Percentiles rank a stretch among this genome's conserved stretches.
phyloP scores from a whole-genome alignment of 2,329 filamentous ascomycete genomes.

The Penicillium sp. region DNA sequence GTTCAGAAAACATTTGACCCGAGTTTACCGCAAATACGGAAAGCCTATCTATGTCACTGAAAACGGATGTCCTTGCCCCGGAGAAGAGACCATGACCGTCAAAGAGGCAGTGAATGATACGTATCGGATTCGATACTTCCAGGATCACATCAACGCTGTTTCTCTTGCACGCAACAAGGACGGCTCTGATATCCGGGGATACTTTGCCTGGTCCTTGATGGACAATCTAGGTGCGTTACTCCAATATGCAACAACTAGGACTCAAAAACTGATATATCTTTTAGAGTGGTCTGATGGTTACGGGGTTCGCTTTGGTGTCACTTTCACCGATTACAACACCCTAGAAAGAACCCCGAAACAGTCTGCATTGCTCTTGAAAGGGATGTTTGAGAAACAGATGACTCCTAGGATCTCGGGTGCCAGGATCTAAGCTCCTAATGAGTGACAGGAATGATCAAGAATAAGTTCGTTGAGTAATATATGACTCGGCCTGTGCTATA shows the following conservation, averaged over 20 bases:
- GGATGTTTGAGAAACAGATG: conserved; percentile 27
- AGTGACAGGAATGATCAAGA: not conserved
- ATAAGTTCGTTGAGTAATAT: not conserved
- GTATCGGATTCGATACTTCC: conserved; percentile 48
- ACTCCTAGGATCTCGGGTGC: not conserved
- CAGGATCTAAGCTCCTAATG: not conserved
- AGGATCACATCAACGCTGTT: conserved; percentile 48
- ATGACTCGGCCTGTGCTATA: not conserved
- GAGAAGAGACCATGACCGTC: conserved; percentile 41
- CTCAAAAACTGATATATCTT: not conserved
- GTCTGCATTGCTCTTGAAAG: conserved; percentile 32
- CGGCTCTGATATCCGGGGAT: conserved; percentile 34
- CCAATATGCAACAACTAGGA: not conserved
- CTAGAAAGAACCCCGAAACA: conserved; percentile 37
- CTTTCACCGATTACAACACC: conserved; percentile 37
- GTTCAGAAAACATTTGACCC: conserved; percentile 35
- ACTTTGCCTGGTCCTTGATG: conserved; percentile 44
- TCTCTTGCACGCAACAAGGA: conserved; percentile 36
- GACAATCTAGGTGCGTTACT: conserved; percentile 42
- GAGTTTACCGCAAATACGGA: conserved; percentile 33
- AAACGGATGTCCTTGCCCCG: conserved; percentile 45
- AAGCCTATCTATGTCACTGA: conserved; percentile 37
- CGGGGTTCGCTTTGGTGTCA: conserved; percentile 36
- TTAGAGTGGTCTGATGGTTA: conserved; percentile 40
- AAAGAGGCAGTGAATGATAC: conserved; percentile 47